Conservation (phyloP, 345 rosid species). For the Eucalyptus fibrosa region DNA sequence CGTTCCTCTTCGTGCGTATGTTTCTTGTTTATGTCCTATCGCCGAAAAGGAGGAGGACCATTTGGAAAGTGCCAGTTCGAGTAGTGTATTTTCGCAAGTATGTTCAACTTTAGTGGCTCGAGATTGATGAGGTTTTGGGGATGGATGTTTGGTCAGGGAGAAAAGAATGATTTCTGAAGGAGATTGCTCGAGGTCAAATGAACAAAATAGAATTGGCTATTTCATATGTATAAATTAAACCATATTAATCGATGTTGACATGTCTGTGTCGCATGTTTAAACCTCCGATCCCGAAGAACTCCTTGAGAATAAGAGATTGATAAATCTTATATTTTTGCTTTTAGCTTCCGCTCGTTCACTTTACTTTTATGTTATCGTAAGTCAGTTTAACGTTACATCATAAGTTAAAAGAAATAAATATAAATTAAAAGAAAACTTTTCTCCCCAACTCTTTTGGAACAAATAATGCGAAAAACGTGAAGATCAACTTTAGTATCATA, state of each 20-base stretch:
- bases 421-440: background rate
- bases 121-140: background rate
- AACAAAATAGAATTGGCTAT: background rate
- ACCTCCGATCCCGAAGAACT: background rate
- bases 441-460: background rate
- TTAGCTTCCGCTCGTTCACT: background rate
- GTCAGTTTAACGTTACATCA: rapidly evolving
- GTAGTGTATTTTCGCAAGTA: background rate
- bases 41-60: background rate
- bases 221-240: background rate
- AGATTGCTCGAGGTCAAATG: background rate
- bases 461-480: background rate
- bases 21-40: background rate
- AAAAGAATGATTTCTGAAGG: background rate
- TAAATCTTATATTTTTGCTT: background rate
- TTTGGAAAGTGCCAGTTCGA: background rate
- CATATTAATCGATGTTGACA: background rate
- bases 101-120: background rate
- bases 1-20: background rate
- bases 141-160: background rate
- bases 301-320: background rate
- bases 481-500: background rate
- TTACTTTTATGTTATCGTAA: background rate
- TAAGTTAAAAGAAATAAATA: rapidly evolving
- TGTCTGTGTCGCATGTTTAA: background rate